Evolutionary conservation across 2,329 filamentous ascomycete genomes (phyloP).

Genomic region (Neofusicoccum sp.): DNA sequence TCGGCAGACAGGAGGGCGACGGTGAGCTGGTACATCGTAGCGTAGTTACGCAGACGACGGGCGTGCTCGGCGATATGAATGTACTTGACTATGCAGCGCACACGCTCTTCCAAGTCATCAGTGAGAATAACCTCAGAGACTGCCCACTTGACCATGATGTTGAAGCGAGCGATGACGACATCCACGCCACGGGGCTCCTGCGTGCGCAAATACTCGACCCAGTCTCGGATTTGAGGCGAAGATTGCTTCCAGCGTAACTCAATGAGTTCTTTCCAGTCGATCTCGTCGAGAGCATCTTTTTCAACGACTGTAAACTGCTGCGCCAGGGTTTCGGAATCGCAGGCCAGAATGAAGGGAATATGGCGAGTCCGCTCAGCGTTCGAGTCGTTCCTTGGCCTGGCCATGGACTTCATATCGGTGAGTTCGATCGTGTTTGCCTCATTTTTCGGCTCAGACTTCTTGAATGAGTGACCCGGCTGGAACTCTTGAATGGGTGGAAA

Average conservation of each 20-base stretch:
- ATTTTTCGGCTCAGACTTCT: neutral
- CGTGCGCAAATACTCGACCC: constrained; percentile 76
- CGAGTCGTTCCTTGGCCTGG: neutral
- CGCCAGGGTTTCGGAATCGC: constrained; percentile 74
- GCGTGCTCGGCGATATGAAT: constrained; percentile 79
- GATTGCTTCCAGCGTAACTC: constrained; percentile 79
- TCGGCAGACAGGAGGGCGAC: constrained; percentile 75
- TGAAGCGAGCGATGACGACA: constrained; percentile 82
- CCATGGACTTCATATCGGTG: constrained; percentile 20
- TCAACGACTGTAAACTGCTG: constrained; percentile 84
- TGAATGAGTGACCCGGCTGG: neutral
- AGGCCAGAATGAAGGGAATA: constrained; percentile 76
- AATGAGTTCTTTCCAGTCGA: constrained; percentile 84
- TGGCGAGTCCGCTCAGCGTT: constrained; percentile 46
- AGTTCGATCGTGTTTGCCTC: neutral
- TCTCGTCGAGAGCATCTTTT: constrained; percentile 80
- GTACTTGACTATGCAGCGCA: constrained; percentile 73
- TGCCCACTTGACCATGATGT: constrained; percentile 84
- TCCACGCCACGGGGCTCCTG: constrained; percentile 74
- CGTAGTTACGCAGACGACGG: constrained; percentile 75
- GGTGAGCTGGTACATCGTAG: constrained; percentile 77
- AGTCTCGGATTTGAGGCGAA: constrained; percentile 66
- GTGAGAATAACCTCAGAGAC: constrained; percentile 78
- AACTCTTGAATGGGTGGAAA: neutral
- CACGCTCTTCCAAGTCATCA: constrained; percentile 67